Base-by-base conservation (phyloP, 2,329 filamentous ascomycete species). In the Calonectria pseudoturangicola region DNA sequence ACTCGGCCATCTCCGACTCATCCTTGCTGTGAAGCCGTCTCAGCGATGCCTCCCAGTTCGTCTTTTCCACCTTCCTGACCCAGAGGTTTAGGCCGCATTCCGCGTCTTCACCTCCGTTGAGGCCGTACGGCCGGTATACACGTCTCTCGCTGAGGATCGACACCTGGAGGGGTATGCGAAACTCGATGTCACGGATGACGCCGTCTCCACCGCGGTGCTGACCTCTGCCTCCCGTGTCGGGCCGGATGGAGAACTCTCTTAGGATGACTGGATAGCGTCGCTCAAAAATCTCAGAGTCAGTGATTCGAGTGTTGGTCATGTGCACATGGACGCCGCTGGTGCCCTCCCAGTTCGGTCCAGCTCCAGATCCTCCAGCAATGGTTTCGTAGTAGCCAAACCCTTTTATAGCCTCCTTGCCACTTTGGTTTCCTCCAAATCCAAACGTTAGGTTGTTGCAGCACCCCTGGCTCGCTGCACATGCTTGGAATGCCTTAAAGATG, bases 391-490 rank as follows among this genome's bases (percentile, higher is more conserved):
- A 87, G 16, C 85, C 85, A 69, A 87, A 87, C 21, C 86, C 85
- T 58, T 83, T 84, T 27, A 87, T 76, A 4, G 82, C 81, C 39
- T 83, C 76, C 50, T 83, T 74, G 6, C 85, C 84, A 1, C 80
- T 81, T 43, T 85, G 77, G 66, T 86, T 87, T 9, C 85, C 85
- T 10, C 85, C 93, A 79, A 95, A 95, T 64, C 94, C 94, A 79
- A 97, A 96, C 0, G 94, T 96, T 10, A 97, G 87, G 80, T 96
- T 97, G 83, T 96, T 96, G 81, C 92, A 94, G 83, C 94, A 93
- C 15, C 94, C 94, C 79, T 96, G 94, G 10, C 89, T 92, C 15
- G 94, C 94, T 3, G 94, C 94, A 74, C 93, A 95, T 1, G 94
- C 94, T 70, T 91, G 88, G 87, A 96, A 96, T 1, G 94, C 94